Base-by-base conservation (phyloP, 768 basidiomycete genomes). In the Leucocoprinus leucothites region DNA sequence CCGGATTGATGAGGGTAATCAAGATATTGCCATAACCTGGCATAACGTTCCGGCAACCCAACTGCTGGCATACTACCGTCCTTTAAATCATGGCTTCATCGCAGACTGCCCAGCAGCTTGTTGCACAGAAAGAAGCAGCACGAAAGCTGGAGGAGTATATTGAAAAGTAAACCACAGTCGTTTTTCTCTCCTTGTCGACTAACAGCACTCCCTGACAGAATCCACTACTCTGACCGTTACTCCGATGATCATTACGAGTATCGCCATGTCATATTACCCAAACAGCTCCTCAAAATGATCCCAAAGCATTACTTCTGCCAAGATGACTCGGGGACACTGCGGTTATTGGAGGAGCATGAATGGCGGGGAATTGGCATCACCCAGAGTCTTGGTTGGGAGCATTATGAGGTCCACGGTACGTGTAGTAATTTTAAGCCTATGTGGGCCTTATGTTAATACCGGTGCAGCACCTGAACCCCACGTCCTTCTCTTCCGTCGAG, bases 281-380 rank as follows among this genome's bases (percentile, higher is more conserved):
- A 97, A 68, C 90, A 89, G 55, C 84, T 98, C 61, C 80, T 98
- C 71, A 94, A 96, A 74, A 79, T 95, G 74, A 81, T 99, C 25
- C 97, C 96, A 3, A 92, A 94, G 68, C 78, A 85, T 25, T 86
- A 84, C 65, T 94, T 93, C 67, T 85, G 81, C 40, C 81, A 84
- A 56, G 89, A 93, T 54, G 76, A 79, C 13, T 78, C 82, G 40
- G 91, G 91, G 4, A 82, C 87, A 3, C 78, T 98, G 51, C 83
- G 94, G 3, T 81, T 98, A 40, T 74, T 98, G 54, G 69, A 82
- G 2, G 96, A 99, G 66, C 72, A 80, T 41, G 97, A 99, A 71
- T 99, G 96, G 96, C 81, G 96, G 67, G 90, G 91, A 0, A 93
- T 99, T 53, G 96, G 96, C 8, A 96, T 98, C 59, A 90, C 89